Base-by-base conservation (phyloP, 768 basidiomycete species). In the Nevesoporus exiguus region DNA sequence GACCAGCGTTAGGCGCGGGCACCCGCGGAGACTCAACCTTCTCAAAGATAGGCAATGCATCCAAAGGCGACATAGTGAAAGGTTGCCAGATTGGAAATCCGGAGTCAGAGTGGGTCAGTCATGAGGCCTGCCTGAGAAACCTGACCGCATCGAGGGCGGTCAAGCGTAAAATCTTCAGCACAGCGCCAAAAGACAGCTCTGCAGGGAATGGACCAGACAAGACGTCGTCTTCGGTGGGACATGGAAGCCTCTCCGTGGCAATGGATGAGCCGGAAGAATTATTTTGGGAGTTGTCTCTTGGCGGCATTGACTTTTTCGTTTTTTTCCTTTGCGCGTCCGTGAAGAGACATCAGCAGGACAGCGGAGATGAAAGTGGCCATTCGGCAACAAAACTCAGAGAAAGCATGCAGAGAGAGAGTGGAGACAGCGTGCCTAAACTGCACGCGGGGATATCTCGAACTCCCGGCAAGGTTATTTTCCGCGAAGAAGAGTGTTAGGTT, bases 371-470 rank as follows among this genome's bases (percentile, higher is more conserved):
- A 39, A 31, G 52, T 63, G 88, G 85, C 90, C 78, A 68, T 93
- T 93, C 73, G 93, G 90, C 70, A 93, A 93, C 90, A 90, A 91
- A 24, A 92, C 95, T 83, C 96, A 74, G 2, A 68, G 51, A 19
- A 48, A 31, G 56, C 52, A 54, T 58, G 70, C 30, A 19, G 42
- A 50, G 50, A 36, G 44, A 37, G 27, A 40, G 21, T 36, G 33
- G 27, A 29, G 27, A 41, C 49, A 31, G 39, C 82, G 77, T 53
- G 95, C 95, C 81, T 98, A 95, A 2, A 98, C 90, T 17, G 92
- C 93, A 56, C 95, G 77, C 19, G 93, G 84, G 10, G 90, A 89
- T 95, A 98, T 98, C 57, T 85, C 86, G 54, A 98, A 82, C 73
- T 93, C 80, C 9, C 73, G 0, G 93, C 88, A 49, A 98, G 82